phyloP scores from a whole-genome alignment of 2,329 filamentous ascomycete genomes.

The Cordyceps militaris region DNA sequence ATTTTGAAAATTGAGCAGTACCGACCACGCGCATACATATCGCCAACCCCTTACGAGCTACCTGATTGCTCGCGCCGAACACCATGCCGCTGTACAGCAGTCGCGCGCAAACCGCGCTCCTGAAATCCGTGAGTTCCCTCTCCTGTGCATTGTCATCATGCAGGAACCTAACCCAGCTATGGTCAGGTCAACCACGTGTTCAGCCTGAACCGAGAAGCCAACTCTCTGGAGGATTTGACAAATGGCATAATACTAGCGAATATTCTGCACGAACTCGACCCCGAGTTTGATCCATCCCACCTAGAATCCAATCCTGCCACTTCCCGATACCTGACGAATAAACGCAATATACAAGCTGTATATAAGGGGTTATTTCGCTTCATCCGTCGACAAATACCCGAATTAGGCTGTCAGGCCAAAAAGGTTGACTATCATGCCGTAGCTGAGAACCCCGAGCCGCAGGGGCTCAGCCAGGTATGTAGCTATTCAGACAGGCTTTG shows the following conservation, averaged over 20 bases:
- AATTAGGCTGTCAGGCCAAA: slow-evolving; percentile 45
- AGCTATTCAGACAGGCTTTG: not conserved
- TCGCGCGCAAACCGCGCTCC: slow-evolving; percentile 45
- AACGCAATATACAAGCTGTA: slow-evolving; percentile 47
- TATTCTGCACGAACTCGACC: slow-evolving; percentile 51
- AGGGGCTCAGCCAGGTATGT: slow-evolving; percentile 45
- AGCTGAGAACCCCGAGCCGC: slow-evolving; percentile 47
- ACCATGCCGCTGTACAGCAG: slow-evolving; percentile 33
- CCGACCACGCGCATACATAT: not conserved
- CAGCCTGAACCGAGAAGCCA: slow-evolving; percentile 37
- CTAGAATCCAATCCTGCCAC: slow-evolving; percentile 41
- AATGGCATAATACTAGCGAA: slow-evolving; percentile 49
- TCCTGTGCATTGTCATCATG: not conserved
- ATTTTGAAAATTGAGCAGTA: not conserved
- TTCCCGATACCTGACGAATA: slow-evolving; percentile 39
- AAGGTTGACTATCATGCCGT: slow-evolving; percentile 51
- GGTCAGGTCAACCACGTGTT: slow-evolving; percentile 33
- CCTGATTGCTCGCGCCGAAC: not conserved
- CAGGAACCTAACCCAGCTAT: not conserved
- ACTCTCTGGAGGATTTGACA: slow-evolving; percentile 43
- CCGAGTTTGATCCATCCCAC: slow-evolving; percentile 47
- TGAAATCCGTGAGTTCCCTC: slow-evolving; percentile 43
- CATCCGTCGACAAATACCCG: slow-evolving; percentile 45
- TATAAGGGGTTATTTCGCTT: slow-evolving; percentile 49
- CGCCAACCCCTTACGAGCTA: not conserved